A percentile compares a stretch with the other conserved stretches of the same genome.
Evolutionary conservation across 306 rosid species (phyloP).

Genomic region (Coriaria nepalensis): DNA sequence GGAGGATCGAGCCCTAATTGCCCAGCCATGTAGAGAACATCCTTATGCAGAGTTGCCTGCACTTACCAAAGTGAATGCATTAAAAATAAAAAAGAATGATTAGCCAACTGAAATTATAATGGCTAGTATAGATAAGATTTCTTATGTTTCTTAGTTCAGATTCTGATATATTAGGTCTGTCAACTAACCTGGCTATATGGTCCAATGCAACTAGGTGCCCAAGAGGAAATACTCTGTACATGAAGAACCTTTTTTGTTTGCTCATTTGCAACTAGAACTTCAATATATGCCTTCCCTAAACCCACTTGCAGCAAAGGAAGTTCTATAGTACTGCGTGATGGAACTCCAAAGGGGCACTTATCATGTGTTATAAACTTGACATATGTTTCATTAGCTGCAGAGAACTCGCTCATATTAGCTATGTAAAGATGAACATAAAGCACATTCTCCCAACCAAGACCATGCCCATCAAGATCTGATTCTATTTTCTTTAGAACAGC

Average conservation of each 20-base stretch:
- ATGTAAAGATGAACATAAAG: slow-evolving; percentile 83
- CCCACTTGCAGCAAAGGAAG: slow-evolving; percentile 55
- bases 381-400: slow-evolving; percentile 69
- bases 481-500: slow-evolving; percentile 53
- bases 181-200: slow-evolving; percentile 86
- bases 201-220: slow-evolving; percentile 99
- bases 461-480: slow-evolving; percentile 35
- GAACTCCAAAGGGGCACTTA: slow-evolving; percentile 81
- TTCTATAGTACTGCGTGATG: slow-evolving; percentile 93
- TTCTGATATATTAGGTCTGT: too few relatives aligned
- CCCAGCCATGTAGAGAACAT: slow-evolving; percentile 96
- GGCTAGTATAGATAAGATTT: too few relatives aligned
- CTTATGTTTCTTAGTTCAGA: too few relatives aligned
- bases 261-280: slow-evolving; percentile 66
- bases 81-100: slow-evolving; percentile 19
- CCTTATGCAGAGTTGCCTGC: slow-evolving; percentile 85
- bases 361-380: slow-evolving; percentile 67
- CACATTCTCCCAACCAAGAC: slow-evolving; percentile 76
- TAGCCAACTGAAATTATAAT: too few relatives aligned
- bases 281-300: slow-evolving; percentile 60
- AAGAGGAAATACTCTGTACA: slow-evolving; percentile 83
- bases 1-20: slow-evolving; percentile 93
- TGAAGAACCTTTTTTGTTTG: slow-evolving; percentile 76
- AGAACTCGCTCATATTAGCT: slow-evolving; percentile 68
- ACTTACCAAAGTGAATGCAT: too few relatives aligned